Evolutionary conservation across 768 basidiomycete species (phyloP), one percentile per base, ranked within the genome.

Genomic region (Suillus alpinus): DNA sequence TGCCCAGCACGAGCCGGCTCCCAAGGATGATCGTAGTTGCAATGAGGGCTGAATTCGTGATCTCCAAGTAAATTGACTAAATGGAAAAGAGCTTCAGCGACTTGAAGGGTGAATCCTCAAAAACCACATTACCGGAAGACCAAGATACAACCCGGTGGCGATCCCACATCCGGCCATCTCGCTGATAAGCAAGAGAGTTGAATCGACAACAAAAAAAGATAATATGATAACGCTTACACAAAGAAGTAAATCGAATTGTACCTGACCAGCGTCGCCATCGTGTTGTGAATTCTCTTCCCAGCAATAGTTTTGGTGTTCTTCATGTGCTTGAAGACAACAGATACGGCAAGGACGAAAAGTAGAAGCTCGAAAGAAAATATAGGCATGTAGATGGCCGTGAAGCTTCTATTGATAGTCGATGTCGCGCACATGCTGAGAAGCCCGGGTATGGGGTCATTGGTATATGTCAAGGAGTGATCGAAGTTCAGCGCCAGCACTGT

Each of bases 181-280:
- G 20, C 61, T 62, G 6, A 18, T 13, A 34, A 29, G 8, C 5
- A 6, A n/a, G 34, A 52, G n/a, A 53, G 32, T 50, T 32, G 6
- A 29, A 14, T 36, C 5, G 10, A 20, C 16, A 18, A 50, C 37
- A 7, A 36, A 40, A n/a, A 26, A 34, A 26, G 9, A 14, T 29
- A 23, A 60, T 3, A 31, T 29, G 10, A 57, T 31, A 31, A 20
- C 14, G 6, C 59, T 59, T 40, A 62, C 61, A 60, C 18, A 34
- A 62, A 60, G 23, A 62, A 62, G 34, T 62, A 60, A n/a, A 59
- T 34, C 34, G 55, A 44, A 18, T 57, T 60, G 41, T 56, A 58
- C 43, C 32, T 60, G 26, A 60, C 26, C 26, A 60, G 10, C 23
- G 41, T 59, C 16, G 36, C 55, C 59, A 60, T 60, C 16, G 55